Base-by-base conservation (phyloP, 768 basidiomycete genomes). In the Paxillus rubicundulus region DNA sequence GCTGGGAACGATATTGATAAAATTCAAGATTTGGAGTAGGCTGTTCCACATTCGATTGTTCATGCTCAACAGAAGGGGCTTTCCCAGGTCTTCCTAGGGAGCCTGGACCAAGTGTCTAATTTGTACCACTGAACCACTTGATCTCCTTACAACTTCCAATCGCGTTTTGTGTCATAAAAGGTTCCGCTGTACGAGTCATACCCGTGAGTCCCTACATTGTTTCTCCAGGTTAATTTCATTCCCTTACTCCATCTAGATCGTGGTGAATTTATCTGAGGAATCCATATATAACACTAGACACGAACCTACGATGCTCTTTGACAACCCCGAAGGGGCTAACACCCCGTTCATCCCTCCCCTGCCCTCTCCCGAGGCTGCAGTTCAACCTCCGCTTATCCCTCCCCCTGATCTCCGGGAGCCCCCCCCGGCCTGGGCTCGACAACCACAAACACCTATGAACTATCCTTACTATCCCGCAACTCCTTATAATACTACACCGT, bases 291-390 rank as follows among this genome's bases (percentile, higher is more conserved):
- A 59, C 59, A 41, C 49, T 46, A 39, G 17, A 53, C 45, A 48
- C 24, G 55, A 51, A 47, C 9, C 50, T 18, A 50, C 40, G 14
- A 69, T 69, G 68, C 38, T 69, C 12, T 69, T 57, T 38, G 68
- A 69, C 40, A 56, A 60, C 44, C 68, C 69, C 24, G 64, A 68
- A 18, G 60, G 64, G 54, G 58, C 57, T 10, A 62, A 39, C 68
- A 78, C 53, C 68, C 77, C 52, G 54, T 79, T 57, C 59, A 68
- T 57, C 66, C 74, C 68, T 37, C 77, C 78, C 50, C 60, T 65
- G 5, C 67, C 70, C 39, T 74, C 56, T 54, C 76, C 58, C 47
- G 74, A 58, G 51, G 62, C 50, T 54, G 51, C 42, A 57, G 69
- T 53, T 12, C 70, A 66, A 16, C 72, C 74, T 30, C 74, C 74